phyloP scores from a whole-genome alignment of 2,329 filamentous ascomycete genomes.

The Conoideocrella luteorostrata region DNA sequence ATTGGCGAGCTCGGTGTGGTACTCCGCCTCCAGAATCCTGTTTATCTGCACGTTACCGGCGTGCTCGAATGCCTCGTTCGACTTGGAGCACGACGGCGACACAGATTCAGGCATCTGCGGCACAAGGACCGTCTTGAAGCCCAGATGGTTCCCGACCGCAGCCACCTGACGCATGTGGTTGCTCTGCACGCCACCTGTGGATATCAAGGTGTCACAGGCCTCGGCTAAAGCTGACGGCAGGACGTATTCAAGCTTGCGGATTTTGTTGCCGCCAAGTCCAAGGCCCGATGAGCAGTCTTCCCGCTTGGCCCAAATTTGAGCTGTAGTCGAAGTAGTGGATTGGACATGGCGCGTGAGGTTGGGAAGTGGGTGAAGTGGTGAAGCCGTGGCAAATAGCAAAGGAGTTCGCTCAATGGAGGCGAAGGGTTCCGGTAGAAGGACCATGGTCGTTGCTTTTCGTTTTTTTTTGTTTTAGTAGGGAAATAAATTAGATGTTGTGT shows the following conservation, averaged over 20 bases:
- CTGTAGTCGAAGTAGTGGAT: not conserved
- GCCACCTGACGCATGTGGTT: slow-evolving; percentile 31
- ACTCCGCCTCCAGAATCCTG: slow-evolving; percentile 13
- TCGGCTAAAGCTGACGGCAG: slow-evolving; percentile 23
- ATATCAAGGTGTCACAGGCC: slow-evolving; percentile 24
- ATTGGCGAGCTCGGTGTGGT: too few relatives aligned
- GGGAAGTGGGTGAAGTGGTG: too few relatives aligned
- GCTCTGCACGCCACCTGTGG: slow-evolving; percentile 27
- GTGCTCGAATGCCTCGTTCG: not conserved
- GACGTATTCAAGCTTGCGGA: slow-evolving; percentile 30
- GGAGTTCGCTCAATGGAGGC: too few relatives aligned
- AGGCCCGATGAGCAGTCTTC: slow-evolving; percentile 22
- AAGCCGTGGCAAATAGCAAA: too few relatives aligned
- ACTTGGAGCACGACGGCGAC: too few relatives aligned
- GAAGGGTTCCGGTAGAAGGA: too few relatives aligned
- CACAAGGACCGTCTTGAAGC: slow-evolving; percentile 18
- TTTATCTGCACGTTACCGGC: slow-evolving; percentile 16
- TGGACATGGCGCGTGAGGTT: too few relatives aligned
- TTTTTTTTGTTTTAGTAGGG: too few relatives aligned
- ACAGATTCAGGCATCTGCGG: too few relatives aligned
- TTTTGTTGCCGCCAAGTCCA: slow-evolving; percentile 31
- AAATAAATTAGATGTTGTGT: too few relatives aligned
- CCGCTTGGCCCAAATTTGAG: slow-evolving; percentile 12
- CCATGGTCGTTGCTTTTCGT: too few relatives aligned
- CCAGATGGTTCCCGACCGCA: slow-evolving; percentile 24